These are phyloP conservation scores for Erysimum cheiranthoides DNA, from an alignment of 345 rosid genomes.

Conservation along the genomic window DNA sequence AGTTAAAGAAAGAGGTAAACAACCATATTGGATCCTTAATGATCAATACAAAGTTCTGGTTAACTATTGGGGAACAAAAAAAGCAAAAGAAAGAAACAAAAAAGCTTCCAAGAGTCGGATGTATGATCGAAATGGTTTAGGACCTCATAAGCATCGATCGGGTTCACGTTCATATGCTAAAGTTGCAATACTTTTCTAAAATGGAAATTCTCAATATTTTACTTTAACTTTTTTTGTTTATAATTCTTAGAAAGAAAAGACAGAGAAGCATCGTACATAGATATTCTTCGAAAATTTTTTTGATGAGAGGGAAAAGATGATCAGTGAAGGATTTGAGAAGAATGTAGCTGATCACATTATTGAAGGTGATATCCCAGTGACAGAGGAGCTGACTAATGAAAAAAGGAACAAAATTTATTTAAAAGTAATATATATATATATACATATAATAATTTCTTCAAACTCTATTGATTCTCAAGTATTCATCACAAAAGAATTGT, in stretches of 20 bases:
- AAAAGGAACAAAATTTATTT: constrained; percentile 11
- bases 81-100: not conserved
- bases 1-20: not conserved
- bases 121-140: constrained; percentile 20
- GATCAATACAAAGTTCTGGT: not conserved
- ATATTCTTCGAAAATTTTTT: constrained; percentile 2
- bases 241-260: constrained; percentile 1
- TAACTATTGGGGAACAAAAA: not conserved
- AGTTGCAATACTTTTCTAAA: not conserved
- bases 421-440: too few relatives aligned
- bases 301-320: constrained; percentile 1
- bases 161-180: constrained; percentile 7
- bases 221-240: not conserved
- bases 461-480: too few relatives aligned
- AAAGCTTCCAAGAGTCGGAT: constrained; percentile 10
- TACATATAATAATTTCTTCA: not conserved
- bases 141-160: not conserved
- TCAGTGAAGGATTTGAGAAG: constrained; percentile 4
- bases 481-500: not conserved
- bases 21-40: not conserved
- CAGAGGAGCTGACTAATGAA: not conserved
- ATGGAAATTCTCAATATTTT: not conserved
- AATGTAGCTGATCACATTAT: not conserved
- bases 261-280: constrained; percentile 6
- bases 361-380: not conserved